Conservation (phyloP, 352 stramenopile species). For the Sclerospora graminicola region DNA sequence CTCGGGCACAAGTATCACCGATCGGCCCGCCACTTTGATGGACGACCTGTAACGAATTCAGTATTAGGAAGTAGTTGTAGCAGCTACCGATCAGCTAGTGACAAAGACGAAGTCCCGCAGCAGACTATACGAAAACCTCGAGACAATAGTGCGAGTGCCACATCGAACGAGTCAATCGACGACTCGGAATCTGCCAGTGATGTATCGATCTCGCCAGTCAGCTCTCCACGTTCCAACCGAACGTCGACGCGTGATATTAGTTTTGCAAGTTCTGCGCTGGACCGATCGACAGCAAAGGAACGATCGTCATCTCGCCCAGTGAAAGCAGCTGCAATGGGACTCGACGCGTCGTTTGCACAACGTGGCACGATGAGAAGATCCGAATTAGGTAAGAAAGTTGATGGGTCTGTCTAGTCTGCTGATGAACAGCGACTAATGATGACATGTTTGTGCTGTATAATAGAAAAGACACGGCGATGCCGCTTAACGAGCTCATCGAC, state of each 20-base stretch:
- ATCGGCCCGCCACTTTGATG: conserved; percentile 20
- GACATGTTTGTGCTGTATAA: conserved; percentile 9
- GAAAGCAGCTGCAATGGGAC: not conserved
- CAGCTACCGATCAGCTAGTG: conserved; percentile 12
- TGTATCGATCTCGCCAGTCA: conserved; percentile 17
- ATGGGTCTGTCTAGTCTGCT: not conserved
- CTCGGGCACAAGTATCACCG: conserved; percentile 28
- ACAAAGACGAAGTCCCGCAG: conserved; percentile 17
- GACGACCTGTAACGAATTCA: conserved; percentile 6
- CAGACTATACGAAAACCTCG: conserved; percentile 5
- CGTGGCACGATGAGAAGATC: conserved; percentile 23
- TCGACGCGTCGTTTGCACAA: conserved; percentile 17
- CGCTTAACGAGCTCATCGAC: conserved; percentile 1
- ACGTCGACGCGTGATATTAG: conserved; percentile 23
- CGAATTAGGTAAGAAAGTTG: conserved; percentile 23
- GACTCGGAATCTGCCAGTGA: conserved; percentile 29
- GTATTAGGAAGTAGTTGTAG: conserved; percentile 11
- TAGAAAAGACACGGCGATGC: conserved; percentile 17
- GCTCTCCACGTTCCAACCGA: conserved; percentile 11
- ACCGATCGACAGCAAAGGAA: conserved; percentile 2
- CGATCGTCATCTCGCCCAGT: conserved; percentile 1
- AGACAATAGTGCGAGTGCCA: conserved; percentile 25
- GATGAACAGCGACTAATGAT: conserved; percentile 6
- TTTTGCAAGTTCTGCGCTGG: conserved; percentile 6
- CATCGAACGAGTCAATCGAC: conserved; percentile 31